Evolutionary conservation across 495 filamentous ascomycete genomes (phyloP).

Genomic region (Annulohypoxylon bovei): DNA sequence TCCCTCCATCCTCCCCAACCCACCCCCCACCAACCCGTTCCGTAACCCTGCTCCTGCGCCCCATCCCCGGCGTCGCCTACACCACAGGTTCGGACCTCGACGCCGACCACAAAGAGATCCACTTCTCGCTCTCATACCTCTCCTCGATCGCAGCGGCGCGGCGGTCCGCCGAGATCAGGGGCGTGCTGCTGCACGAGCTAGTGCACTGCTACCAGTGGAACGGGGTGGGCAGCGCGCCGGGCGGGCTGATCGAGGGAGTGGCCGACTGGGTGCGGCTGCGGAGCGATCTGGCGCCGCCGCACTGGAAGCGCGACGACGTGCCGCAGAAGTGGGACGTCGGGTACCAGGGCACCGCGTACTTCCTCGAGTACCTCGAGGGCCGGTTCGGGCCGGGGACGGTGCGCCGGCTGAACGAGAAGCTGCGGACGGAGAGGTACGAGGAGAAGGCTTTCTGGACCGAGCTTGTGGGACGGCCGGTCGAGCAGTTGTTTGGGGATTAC

Average conservation of each 20-base stretch:
- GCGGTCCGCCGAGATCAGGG: conserved; percentile 73
- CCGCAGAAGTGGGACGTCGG: conserved; percentile 84
- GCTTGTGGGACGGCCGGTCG: conserved; percentile 70
- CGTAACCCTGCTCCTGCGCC: conserved; percentile 84
- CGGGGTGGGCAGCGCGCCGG: conserved; percentile 69
- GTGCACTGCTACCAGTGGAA: conserved; percentile 96
- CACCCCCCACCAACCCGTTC: conserved; percentile 68
- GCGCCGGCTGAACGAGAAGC: conserved; percentile 75
- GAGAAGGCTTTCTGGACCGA: conserved; percentile 75
- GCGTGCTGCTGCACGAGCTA: conserved; percentile 90
- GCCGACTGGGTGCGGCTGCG: conserved; percentile 92
- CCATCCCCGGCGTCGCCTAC: conserved; percentile 86
- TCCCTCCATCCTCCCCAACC: conserved; percentile 65
- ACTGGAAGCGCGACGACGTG: conserved; percentile 74
- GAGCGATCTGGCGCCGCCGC: conserved; percentile 76
- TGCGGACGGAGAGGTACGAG: conserved; percentile 67
- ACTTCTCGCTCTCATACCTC: conserved; percentile 85
- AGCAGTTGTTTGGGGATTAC: conserved; percentile 81
- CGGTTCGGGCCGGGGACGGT: conserved; percentile 76
- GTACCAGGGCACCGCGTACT: conserved; percentile 93
- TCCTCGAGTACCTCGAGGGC: conserved; percentile 78
- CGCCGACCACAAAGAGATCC: conserved; percentile 92
- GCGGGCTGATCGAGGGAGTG: conserved; percentile 89
- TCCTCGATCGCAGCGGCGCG: conserved; percentile 49
- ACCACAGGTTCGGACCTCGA: conserved; percentile 87